phyloP scores from a whole-genome alignment of 1,139 yeast species.

The Lodderomyces beijingensis region DNA sequence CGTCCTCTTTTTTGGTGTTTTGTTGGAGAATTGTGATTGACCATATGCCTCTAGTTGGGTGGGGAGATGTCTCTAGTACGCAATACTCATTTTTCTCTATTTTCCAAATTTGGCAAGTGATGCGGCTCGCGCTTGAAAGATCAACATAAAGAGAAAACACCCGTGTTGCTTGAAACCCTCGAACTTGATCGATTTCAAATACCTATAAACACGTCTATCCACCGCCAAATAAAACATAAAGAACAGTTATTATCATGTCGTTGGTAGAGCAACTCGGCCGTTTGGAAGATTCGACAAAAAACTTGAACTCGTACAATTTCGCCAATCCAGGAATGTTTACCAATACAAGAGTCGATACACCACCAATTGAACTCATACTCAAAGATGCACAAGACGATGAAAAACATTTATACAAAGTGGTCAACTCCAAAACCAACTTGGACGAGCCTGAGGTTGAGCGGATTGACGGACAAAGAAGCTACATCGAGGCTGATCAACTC shows the following conservation, averaged over 20 bases:
- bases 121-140: constrained; percentile 3
- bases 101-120: background rate
- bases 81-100: too few relatives aligned
- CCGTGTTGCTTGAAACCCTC: too few relatives aligned
- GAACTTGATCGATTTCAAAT: too few relatives aligned
- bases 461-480: constrained; percentile 35
- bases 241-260: constrained; percentile 17
- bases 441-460: constrained; percentile 18
- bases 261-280: constrained; percentile 22
- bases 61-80: too few relatives aligned
- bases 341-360: constrained; percentile 53
- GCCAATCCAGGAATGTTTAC: constrained; percentile 59
- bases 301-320: constrained; percentile 34
- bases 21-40: too few relatives aligned
- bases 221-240: too few relatives aligned
- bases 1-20: too few relatives aligned
- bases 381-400: constrained; percentile 60
- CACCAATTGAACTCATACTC: constrained; percentile 54
- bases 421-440: background rate
- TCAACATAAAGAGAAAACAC: constrained; percentile 9
- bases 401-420: constrained; percentile 41
- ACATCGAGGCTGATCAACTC: constrained; percentile 15
- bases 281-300: constrained; percentile 19
- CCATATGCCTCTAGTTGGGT: too few relatives aligned
- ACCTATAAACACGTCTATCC: too few relatives aligned